These are phyloP conservation scores for Lumnitzera littorea DNA, from an alignment of 345 rosid species.

Conservation along the genomic window DNA sequence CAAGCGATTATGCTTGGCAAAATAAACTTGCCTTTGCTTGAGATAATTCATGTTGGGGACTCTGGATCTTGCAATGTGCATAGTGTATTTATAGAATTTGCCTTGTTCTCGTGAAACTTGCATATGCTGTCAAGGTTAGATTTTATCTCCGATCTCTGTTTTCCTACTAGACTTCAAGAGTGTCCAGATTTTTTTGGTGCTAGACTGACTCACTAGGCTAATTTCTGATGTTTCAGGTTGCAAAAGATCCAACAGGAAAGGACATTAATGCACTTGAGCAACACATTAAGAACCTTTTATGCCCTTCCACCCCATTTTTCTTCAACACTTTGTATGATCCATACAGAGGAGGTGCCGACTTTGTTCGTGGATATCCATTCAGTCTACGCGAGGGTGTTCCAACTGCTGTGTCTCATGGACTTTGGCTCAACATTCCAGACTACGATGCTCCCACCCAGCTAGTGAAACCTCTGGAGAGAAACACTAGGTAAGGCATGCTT, in stretches of 20 bases:
- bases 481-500: conserved; percentile 45
- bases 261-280: conserved; percentile 86
- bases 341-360: conserved; percentile 75
- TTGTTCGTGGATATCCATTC: conserved; percentile 92
- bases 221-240: conserved; percentile 42
- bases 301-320: conserved; percentile 77
- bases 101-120: no score
- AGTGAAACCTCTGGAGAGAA: conserved; percentile 87
- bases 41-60: no score
- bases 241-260: conserved; percentile 77
- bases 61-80: no score
- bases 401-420: conserved; percentile 85
- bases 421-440: conserved; percentile 95
- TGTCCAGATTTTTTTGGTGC: no score
- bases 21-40: no score
- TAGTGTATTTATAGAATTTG: no score
- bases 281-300: conserved; percentile 73
- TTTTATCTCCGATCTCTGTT: no score
- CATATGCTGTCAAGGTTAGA: not conserved
- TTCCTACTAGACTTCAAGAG: no score
- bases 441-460: conserved; percentile 95
- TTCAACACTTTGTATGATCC: conserved; percentile 92
- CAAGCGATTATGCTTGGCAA: no score
- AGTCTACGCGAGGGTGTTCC: conserved; percentile 87
- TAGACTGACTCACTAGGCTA: no score